Evolutionary conservation across 2,329 filamentous ascomycete species (phyloP), one percentile per base, ranked within the genome.

Genomic region (Sphaerulina musiva): DNA sequence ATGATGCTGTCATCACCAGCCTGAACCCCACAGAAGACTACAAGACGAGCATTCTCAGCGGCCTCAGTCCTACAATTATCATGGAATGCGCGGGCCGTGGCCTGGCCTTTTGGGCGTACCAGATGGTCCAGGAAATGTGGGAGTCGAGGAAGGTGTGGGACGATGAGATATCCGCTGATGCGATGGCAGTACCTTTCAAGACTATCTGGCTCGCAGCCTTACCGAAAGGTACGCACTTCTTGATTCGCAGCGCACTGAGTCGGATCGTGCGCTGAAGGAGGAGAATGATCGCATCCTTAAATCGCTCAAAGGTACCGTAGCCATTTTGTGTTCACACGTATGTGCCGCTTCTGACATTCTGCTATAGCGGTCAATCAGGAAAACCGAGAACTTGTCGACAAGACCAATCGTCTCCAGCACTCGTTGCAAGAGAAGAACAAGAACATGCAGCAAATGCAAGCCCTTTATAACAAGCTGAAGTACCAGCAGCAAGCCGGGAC

Each of bases 11-110:
- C 8, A 76, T 85, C 17, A 80, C 85, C 1, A 79, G 83, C 31
- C 76, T 96, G 40, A 87, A 85, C 56, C 89, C 89, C 0, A 84
- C 83, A 0, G 91, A 96, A 64, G 89, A 95, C 61, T 95, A 93
- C 76, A 95, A 95, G 70, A 89, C 87, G 0, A 91, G 85, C 56
- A 81, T 95, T 0, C 76, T 96, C 9, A 89, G 87, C 65, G 92
- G 92, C 0, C 73, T 96, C 1, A 87, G 83, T 56, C 92, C 92
- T 0, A 84, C 79, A 34, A 78, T 85, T 31, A 87, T 96, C 59
- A 89, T 95, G 79, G 91, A 51, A 63, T 95, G 89, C 70, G 86
- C 89, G 20, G 83, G 85, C 4, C 80, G 87, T 61, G 89, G 85
- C 1, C 71, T 95, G 59, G 82, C 80, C 32, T 95, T 95, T 67